Evolutionary conservation across 148 eudicot genomes (phyloP).

Genomic region (Vaccinium darrowii): DNA sequence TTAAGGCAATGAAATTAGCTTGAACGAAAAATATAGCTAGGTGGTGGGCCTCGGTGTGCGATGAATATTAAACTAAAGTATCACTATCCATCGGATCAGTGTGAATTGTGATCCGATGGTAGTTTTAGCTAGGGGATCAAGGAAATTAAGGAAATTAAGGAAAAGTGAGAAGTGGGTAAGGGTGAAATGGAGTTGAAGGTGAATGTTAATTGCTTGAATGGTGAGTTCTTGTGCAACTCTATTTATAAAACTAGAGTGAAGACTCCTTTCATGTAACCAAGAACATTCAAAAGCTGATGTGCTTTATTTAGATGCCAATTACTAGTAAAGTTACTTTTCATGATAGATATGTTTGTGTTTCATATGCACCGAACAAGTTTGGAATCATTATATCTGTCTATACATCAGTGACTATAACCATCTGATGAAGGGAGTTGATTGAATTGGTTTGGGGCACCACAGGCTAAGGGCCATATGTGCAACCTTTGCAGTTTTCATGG

Average conservation of each 20-base stretch:
- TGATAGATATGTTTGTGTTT: neutral
- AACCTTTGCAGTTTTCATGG: neutral
- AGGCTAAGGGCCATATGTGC: conserved; percentile 1
- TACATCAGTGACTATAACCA: neutral
- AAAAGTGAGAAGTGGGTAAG: neutral
- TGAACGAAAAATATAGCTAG: neutral
- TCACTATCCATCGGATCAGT: neutral
- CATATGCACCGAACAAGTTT: neutral
- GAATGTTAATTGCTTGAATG: neutral
- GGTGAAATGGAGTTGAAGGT: conserved; percentile 4
- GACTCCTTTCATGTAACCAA: neutral
- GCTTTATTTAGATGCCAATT: conserved; percentile 7
- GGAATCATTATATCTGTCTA: neutral
- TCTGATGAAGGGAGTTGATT: neutral
- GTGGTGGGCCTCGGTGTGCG: neutral
- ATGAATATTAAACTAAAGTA: neutral
- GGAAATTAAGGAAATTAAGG: neutral
- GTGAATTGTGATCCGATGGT: neutral
- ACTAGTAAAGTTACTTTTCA: neutral
- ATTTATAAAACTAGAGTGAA: conserved; percentile 6
- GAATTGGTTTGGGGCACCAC: neutral
- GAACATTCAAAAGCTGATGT: neutral
- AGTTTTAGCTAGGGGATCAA: neutral
- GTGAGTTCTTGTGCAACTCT: neutral
- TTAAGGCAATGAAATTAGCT: neutral